Evolutionary conservation across 495 filamentous ascomycete genomes (phyloP), one percentile per base, ranked within the genome.

Genomic region (Aspergillus bridgeri): DNA sequence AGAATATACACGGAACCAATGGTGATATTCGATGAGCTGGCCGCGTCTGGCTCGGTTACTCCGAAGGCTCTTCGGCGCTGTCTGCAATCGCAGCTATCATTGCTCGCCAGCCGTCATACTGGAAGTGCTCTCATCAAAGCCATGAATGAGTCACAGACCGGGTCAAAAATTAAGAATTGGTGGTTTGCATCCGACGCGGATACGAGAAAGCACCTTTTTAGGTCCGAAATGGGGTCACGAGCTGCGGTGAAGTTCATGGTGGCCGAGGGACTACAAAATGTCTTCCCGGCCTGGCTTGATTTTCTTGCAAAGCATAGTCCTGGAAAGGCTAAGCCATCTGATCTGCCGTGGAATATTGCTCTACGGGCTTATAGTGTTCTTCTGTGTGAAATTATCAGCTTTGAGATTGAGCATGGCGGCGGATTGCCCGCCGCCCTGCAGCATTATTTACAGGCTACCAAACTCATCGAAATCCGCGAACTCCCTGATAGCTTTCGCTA

Each of bases 161-260:
- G 64, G 19, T 71, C 70, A 2, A 69, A 61, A 47, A 60, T 76
- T 19, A 63, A 69, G 7, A 58, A 70, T 27, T 79, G 76, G 76
- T 78, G 72, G 59, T 74, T 67, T 66, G 68, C 76, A 42, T 74
- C 75, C 3, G 69, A 74, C 52, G 60, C 66, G 1, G 50, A 58
- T 15, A 53, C 65, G 4, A 65, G 69, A 29, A 57, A 63, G 29
- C 49, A 42, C 18, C 56, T 77, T 11, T 63, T 79, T 23, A 65
- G 62, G 17, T 67, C 63, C n/a, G 53, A 58, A 9, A 46, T 48
- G 17, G 45, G 51, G 1, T 63, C 64, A 5, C 44, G 44, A 18
- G 46, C 60, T 7, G 48, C 75, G 15, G 33, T 69, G 48, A 77
- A 77, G 27, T 77, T 77, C 20, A 68, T 79, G 71, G 70, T 69